Evolutionary conservation across 2,329 filamentous ascomycete genomes (phyloP), one percentile per base, ranked within the genome.

Genomic region (Trichoderma koningii): DNA sequence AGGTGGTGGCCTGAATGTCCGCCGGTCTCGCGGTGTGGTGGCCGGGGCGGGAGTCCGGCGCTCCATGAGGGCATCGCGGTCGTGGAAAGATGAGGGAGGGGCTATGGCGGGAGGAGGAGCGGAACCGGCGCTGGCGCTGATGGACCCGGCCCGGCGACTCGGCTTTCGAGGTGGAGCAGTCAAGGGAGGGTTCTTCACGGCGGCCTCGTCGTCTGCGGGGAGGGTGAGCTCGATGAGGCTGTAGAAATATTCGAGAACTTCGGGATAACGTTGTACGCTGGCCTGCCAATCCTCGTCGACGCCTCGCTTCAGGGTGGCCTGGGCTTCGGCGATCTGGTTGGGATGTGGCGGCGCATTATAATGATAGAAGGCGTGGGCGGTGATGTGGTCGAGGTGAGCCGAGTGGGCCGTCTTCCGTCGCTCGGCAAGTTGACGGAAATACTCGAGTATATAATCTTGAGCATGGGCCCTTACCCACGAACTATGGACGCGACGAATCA

Each of bases 221-320:
- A 91, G 76, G 23, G 81, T 84, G 66, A 92, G 74, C 63, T 88
- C 85, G 42, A 93, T 88, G 44, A 93, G 79, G 66, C 85, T 82
- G 76, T 89, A 93, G 73, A 90, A 93, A 76, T 93, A 92, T 76
- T 92, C 88, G 63, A 94, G 80, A n/a, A 93, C 87, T 73, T 93
- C 89, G 5, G 90, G 91, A 71, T 93, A 94, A 63, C 87, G 84
- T 71, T 91, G 85, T 45, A 93, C 90, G 55, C 87, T 89, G 34
- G 85, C 82, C 71, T 88, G 85, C 90, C 90, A 94, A 77, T 93
- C 90, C 67, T 90, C 87, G 71, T 93, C 89, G 71, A 93, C 89
- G 67, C 89, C 89, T 56, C 86, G 83, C 76, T 92, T 91, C 67
- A 92, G 81, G 55, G 83, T 82, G 17, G 82, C 81, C 71, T 92